A percentile compares a stretch with the other conserved stretches of the same genome.
Conservation (phyloP, 2,329 filamentous ascomycete genomes). For the Phialemonium atrogriseum region DNA sequence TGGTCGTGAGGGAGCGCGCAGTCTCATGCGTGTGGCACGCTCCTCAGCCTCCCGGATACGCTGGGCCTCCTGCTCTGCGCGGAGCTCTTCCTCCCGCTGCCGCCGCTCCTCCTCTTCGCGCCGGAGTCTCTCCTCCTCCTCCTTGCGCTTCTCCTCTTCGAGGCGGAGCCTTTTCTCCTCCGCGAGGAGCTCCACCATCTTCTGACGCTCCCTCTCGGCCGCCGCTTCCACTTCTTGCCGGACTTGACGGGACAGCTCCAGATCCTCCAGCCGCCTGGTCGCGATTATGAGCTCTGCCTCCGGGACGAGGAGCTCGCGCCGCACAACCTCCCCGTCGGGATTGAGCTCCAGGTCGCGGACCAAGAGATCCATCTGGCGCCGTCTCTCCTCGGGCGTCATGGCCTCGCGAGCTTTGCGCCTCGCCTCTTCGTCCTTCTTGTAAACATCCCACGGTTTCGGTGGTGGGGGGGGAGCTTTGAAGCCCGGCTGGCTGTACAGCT, state of each 20-base stretch:
- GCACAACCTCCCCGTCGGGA: not conserved
- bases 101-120: slow-evolving; percentile 13
- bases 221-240: slow-evolving; percentile 6
- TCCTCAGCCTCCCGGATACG: slow-evolving; percentile 10
- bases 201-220: slow-evolving; percentile 2
- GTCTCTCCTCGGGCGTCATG: not conserved
- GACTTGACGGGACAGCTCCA: slow-evolving; percentile 11
- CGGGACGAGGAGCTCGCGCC: not conserved
- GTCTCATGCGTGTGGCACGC: slow-evolving; percentile 11
- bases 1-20: slow-evolving; percentile 16
- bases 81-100: slow-evolving; percentile 11
- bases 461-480: no score
- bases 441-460: no score
- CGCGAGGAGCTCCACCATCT: not conserved
- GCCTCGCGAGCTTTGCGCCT: no score
- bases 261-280: slow-evolving; percentile 8
- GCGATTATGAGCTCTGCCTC: slow-evolving; percentile 8
- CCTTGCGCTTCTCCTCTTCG: slow-evolving; percentile 10
- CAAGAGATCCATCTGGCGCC: not conserved
- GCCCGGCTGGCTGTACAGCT: no score
- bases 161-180: slow-evolving; percentile 3
- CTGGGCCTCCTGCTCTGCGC: slow-evolving; percentile 12
- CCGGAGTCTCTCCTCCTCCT: slow-evolving; percentile 14
- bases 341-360: not conserved
- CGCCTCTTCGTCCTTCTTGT: no score